Evolutionary conservation across 1,284 basidiomycete genomes (phyloP).

Genomic region (Pseudozyma thailandica): DNA sequence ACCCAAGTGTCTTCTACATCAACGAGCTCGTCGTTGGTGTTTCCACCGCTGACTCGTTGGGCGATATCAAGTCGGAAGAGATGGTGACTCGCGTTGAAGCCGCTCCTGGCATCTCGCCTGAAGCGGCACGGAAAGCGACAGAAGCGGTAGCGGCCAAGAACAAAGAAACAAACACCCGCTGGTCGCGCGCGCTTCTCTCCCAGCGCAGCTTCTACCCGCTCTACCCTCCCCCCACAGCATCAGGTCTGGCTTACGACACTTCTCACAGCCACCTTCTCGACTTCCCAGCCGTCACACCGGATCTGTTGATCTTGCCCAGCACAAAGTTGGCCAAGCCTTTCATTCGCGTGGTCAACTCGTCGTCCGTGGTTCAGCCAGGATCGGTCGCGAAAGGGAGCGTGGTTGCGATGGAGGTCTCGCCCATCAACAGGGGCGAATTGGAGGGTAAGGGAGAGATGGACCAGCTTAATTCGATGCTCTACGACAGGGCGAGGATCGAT

Average conservation of each 20-base stretch:
- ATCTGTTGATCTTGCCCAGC: slow-evolving; percentile 85
- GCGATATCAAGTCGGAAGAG: slow-evolving; percentile 88
- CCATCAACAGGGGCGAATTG: slow-evolving; percentile 9
- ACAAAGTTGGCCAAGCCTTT: slow-evolving; percentile 32
- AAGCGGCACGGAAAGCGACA: neutral
- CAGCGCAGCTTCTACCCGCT: slow-evolving; percentile 96
- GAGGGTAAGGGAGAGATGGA: neutral
- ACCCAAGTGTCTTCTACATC: slow-evolving; percentile 84
- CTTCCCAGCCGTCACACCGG: slow-evolving; percentile 72
- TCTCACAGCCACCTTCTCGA: slow-evolving; percentile 54
- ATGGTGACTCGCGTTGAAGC: slow-evolving; percentile 76
- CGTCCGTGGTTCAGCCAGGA: slow-evolving; percentile 76
- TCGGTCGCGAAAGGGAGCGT: neutral
- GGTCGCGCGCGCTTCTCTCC: slow-evolving; percentile 78
- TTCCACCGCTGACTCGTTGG: slow-evolving; percentile 85
- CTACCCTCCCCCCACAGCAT: slow-evolving; percentile 82
- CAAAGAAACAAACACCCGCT: slow-evolving; percentile 37
- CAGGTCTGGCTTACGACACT: slow-evolving; percentile 66
- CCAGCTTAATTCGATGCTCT: slow-evolving; percentile 28
- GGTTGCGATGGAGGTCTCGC: slow-evolving; percentile 26
- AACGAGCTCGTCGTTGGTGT: slow-evolving; percentile 84
- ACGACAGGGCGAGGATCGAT: slow-evolving; percentile 44
- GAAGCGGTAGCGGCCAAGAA: slow-evolving; percentile 62
- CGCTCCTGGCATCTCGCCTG: neutral
- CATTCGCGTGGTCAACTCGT: slow-evolving; percentile 74